Evolutionary conservation across 352 stramenopile species (phyloP).

Genomic region (Phytophthora citrophthora): DNA sequence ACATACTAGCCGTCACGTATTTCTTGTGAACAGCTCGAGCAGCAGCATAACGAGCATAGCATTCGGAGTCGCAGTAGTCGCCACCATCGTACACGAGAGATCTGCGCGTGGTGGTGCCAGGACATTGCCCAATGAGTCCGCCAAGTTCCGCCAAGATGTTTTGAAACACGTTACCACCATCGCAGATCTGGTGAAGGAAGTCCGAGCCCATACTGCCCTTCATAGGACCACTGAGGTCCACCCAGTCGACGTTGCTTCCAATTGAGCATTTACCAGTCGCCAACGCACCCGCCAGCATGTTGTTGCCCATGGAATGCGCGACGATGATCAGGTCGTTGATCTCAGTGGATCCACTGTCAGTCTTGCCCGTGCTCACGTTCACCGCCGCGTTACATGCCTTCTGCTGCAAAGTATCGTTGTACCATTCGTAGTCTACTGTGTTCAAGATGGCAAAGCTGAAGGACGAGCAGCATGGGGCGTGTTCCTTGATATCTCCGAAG

Average conservation of each 20-base stretch:
- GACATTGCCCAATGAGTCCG: slow-evolving; percentile 50
- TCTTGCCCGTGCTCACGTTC: slow-evolving; percentile 32
- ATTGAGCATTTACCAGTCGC: slow-evolving; percentile 54
- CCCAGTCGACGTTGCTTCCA: slow-evolving; percentile 40
- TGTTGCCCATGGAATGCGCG: slow-evolving; percentile 68
- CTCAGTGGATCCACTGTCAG: slow-evolving; percentile 36
- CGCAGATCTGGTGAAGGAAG: slow-evolving; percentile 49
- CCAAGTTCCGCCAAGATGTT: slow-evolving; percentile 30
- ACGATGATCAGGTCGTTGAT: slow-evolving; percentile 63
- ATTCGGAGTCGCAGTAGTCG: slow-evolving; percentile 31
- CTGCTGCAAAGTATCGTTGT: slow-evolving; percentile 50
- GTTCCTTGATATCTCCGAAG: slow-evolving; percentile 54
- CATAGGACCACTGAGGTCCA: slow-evolving; percentile 50
- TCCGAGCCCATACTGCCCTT: slow-evolving; percentile 61
- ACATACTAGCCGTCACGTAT: slow-evolving; percentile 50
- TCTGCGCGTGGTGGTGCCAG: slow-evolving; percentile 35
- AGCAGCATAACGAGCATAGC: slow-evolving; percentile 39
- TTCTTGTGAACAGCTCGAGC: slow-evolving; percentile 40
- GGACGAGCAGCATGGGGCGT: slow-evolving; percentile 61
- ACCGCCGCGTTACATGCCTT: slow-evolving; percentile 46
- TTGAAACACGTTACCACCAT: slow-evolving; percentile 31
- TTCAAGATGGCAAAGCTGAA: slow-evolving; percentile 57
- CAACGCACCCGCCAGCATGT: slow-evolving; percentile 55
- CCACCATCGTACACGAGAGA: slow-evolving; percentile 52
- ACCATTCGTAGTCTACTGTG: slow-evolving; percentile 62